Percentiles rank a stretch among this genome's conserved stretches.
phyloP scores from a whole-genome alignment of 140 eudicot genomes.

The Cichorium intybus region DNA sequence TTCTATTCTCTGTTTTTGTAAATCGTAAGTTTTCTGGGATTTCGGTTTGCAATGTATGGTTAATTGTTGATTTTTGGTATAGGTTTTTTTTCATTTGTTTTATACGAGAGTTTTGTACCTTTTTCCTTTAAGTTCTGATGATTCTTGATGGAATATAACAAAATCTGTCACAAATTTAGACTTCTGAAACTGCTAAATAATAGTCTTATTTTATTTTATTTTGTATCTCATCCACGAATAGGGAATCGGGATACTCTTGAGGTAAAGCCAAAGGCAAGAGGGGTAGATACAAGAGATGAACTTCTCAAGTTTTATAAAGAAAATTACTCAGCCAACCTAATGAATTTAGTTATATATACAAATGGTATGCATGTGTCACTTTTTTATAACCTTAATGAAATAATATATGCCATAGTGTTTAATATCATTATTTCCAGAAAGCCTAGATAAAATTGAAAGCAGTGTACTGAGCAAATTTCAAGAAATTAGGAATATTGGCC shows the following conservation, averaged over 20 bases:
- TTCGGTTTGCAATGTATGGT: too few species aligned
- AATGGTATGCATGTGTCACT: conserved; percentile 51
- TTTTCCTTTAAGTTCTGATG: not conserved
- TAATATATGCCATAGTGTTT: conserved; percentile 6
- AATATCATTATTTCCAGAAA: conserved; percentile 14
- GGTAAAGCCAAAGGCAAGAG: conserved; percentile 74
- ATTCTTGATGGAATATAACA: too few species aligned
- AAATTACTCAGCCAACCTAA: conserved; percentile 79
- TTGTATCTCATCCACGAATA: conserved; percentile 15
- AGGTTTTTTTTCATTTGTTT: too few species aligned
- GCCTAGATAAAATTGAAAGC: too few species aligned
- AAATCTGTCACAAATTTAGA: not conserved
- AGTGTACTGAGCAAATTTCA: too few species aligned
- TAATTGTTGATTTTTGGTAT: too few species aligned
- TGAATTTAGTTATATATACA: too few species aligned
- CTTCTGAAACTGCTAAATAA: not conserved
- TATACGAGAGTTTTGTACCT: not conserved
- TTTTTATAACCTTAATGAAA: not conserved
- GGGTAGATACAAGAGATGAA: conserved; percentile 82
- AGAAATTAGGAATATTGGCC: too few species aligned
- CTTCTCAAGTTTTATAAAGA: conserved; percentile 72
- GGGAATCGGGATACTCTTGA: conserved; percentile 95
- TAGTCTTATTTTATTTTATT: not conserved
- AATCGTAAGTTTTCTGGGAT: too few species aligned
- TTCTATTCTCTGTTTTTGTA: too few species aligned